Conservation (phyloP, 805 yeast species). For the Candida sakaeoensis region DNA sequence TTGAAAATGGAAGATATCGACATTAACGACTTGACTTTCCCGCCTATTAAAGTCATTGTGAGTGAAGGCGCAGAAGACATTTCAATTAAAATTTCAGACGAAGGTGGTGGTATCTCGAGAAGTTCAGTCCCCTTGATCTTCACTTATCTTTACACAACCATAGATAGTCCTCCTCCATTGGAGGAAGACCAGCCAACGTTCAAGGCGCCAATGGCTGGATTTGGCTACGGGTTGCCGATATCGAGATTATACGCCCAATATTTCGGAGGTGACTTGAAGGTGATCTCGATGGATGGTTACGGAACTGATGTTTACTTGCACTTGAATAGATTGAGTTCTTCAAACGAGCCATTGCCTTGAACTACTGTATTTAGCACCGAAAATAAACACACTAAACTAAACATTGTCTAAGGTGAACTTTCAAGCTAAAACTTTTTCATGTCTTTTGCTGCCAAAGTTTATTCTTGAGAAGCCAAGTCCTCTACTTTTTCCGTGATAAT, state of each 20-base stretch:
- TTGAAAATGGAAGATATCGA: conserved; percentile 34
- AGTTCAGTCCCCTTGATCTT: conserved; percentile 80
- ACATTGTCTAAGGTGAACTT: too few relatives aligned
- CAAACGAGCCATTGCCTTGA: conserved; percentile 68
- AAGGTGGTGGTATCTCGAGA: conserved; percentile 91
- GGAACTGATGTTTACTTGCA: conserved; percentile 92
- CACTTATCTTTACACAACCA: conserved; percentile 90
- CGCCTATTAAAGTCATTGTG: conserved; percentile 81
- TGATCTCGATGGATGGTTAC: conserved; percentile 89
- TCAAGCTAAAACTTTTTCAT: too few relatives aligned
- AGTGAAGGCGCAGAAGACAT: conserved; percentile 89
- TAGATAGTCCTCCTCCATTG: conserved; percentile 62
- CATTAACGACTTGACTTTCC: conserved; percentile 66
- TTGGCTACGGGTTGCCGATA: conserved; percentile 88
- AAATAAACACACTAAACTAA: too few relatives aligned
- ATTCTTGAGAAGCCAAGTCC: too few relatives aligned
- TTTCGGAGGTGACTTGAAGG: conserved; percentile 84
- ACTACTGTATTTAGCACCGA: too few relatives aligned
- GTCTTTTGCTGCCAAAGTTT: too few relatives aligned
- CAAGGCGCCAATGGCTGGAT: conserved; percentile 91
- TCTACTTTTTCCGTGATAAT: too few relatives aligned
- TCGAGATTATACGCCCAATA: conserved; percentile 83
- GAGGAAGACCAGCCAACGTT: conserved; percentile 65
- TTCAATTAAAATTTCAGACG: conserved; percentile 85
- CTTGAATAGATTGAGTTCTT: conserved; percentile 70